Base-by-base conservation (phyloP, 306 rosid genomes). In the Glycyrrhiza uralensis region DNA sequence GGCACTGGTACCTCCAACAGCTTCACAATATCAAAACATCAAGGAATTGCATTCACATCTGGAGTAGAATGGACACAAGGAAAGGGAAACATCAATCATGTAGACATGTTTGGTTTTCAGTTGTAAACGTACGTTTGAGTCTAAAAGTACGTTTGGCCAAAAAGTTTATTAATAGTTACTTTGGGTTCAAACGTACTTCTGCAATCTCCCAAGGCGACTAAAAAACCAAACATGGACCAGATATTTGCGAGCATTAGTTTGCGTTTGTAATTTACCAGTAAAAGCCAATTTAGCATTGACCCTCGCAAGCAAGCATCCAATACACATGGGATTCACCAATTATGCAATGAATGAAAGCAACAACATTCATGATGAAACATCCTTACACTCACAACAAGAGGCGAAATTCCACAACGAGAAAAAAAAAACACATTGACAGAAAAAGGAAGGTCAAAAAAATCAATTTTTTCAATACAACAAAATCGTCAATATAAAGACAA, bases 401-500 rank as follows among this genome's bases (percentile, higher is more conserved):
- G 8, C 5, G 1, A 15, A 1, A 32, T 44, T 72, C 26, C 44
- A 62, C 22, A 38, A 11, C 52, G 0, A 30, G 28, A n/a, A n/a
- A n/a, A n/a, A n/a, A 42, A 58, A 41, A 29, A 1, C 6, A 77
- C 8, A 63, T 33, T 24, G 35, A 72, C 56, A 39, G 10, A 63
- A 66, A 66, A 77, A 38, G 49, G 14, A 18, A 32, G 36, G 32
- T 1, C 36, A 39, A 66, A 65, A n/a, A 58, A 54, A 49, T 15
- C 28, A 38, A 24, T 20, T 1, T 12, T 80, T 67, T 28, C 26
- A 74, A 64, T 36, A 42, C 7, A 72, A 30, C 30, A 46, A 11
- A 54, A 74, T 36, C 23, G n/a, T n/a, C n/a, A n/a, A n/a, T n/a
- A 47, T 44, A 72, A 10, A 57, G 55, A 63, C 28, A 80, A 51